Conservation (phyloP, 768 basidiomycete species). For the Leccinum rimulosum region DNA sequence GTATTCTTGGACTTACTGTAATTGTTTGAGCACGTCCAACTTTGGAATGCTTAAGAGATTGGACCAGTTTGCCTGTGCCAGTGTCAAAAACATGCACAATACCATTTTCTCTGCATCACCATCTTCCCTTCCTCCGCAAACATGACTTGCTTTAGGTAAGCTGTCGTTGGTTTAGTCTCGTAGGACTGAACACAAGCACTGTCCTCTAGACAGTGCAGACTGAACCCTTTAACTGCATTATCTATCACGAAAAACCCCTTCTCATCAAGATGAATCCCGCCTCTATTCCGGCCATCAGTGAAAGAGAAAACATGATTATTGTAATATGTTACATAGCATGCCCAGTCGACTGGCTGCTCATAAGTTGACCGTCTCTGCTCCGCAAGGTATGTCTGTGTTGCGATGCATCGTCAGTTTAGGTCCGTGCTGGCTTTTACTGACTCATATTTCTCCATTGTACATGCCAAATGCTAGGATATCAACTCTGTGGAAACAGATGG, state of each 20-base stretch:
- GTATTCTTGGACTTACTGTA: too few species aligned
- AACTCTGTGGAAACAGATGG: not conserved
- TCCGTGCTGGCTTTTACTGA: not conserved
- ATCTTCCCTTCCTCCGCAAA: not conserved
- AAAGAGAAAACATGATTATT: not conserved
- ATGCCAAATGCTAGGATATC: not conserved
- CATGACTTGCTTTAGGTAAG: slow-evolving; percentile 9
- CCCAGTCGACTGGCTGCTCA: not conserved
- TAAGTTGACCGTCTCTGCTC: not conserved
- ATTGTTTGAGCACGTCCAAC: too few species aligned
- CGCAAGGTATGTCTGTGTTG: not conserved
- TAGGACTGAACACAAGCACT: slow-evolving; percentile 3
- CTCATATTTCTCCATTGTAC: not conserved
- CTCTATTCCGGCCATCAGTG: too few species aligned
- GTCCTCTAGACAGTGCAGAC: too few species aligned
- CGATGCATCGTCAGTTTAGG: not conserved
- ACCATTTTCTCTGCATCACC: not conserved
- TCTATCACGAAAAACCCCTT: not conserved
- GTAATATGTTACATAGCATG: not conserved
- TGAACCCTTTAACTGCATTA: not conserved
- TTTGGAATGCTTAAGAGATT: not conserved
- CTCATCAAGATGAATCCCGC: not conserved
- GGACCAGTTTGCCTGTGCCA: not conserved
- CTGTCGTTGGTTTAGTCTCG: not conserved
- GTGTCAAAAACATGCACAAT: slow-evolving; percentile 1